phyloP scores from a whole-genome alignment of 768 basidiomycete species.

The Tylopilus subfusipes region DNA sequence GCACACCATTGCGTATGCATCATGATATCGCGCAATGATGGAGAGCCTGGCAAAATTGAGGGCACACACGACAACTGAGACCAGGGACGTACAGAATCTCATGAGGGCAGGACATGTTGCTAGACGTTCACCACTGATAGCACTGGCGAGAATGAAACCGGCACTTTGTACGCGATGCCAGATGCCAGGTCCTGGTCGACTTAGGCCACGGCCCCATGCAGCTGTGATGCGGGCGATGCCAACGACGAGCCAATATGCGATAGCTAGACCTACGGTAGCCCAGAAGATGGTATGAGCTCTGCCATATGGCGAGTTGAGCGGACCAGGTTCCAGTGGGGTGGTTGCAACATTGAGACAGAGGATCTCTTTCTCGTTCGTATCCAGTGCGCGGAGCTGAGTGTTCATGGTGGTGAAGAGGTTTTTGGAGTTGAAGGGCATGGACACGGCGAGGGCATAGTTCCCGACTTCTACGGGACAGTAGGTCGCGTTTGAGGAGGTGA shows the following conservation, averaged over 20 bases:
- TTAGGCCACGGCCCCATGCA: slow-evolving; percentile 75
- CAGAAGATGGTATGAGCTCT: slow-evolving; percentile 66
- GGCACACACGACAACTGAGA: slow-evolving; percentile 7
- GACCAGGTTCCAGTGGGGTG: slow-evolving; percentile 68
- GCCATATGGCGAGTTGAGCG: slow-evolving; percentile 58
- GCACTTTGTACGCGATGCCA: slow-evolving; percentile 77
- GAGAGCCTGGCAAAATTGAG: slow-evolving; percentile 60
- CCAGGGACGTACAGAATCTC: slow-evolving; percentile 69
- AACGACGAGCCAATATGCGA: slow-evolving; percentile 79
- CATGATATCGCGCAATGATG: slow-evolving; percentile 87
- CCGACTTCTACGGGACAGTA: slow-evolving; percentile 83
- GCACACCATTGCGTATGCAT: slow-evolving; percentile 94
- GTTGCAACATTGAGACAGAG: slow-evolving; percentile 77
- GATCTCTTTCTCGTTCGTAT: slow-evolving; percentile 78
- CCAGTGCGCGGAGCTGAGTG: slow-evolving; percentile 84
- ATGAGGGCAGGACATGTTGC: slow-evolving; percentile 82
- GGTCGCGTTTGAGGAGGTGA: slow-evolving; percentile 30
- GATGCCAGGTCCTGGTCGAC: slow-evolving; percentile 53
- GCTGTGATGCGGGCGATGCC: slow-evolving; percentile 78
- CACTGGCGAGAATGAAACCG: slow-evolving; percentile 87
- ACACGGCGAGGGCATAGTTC: slow-evolving; percentile 75
- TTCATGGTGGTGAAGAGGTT: slow-evolving; percentile 80
- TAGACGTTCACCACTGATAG: slow-evolving; percentile 87
- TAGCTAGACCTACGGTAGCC: slow-evolving; percentile 66
- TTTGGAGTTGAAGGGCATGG: slow-evolving; percentile 59